phyloP scores from a whole-genome alignment of 2,329 filamentous ascomycete species.

The Microcera coccophila region DNA sequence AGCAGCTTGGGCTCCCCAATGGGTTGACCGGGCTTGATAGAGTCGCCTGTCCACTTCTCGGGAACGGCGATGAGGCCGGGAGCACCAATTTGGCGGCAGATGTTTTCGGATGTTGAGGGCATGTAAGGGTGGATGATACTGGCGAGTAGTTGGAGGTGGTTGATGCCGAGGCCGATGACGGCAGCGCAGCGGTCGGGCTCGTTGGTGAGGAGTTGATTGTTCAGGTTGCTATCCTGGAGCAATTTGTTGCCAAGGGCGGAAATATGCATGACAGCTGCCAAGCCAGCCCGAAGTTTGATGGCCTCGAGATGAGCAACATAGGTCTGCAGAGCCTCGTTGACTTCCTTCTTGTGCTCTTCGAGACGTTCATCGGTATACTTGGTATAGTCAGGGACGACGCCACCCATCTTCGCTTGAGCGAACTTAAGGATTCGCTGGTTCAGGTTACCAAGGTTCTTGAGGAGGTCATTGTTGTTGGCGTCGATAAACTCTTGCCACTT shows the following conservation, averaged over 20 bases:
- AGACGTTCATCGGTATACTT: constrained; percentile 54
- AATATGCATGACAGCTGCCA: constrained; percentile 63
- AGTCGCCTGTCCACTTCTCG: constrained; percentile 59
- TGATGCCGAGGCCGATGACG: constrained; percentile 74
- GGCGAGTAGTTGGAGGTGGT: constrained; percentile 78
- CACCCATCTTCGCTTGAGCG: constrained; percentile 70
- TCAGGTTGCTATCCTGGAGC: constrained; percentile 50
- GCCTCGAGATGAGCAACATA: constrained; percentile 67
- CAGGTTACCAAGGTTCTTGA: constrained; percentile 71
- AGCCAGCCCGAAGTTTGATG: constrained; percentile 65
- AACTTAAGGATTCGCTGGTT: constrained; percentile 73
- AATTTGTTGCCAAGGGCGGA: constrained; percentile 54
- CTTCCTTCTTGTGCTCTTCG: constrained; percentile 55
- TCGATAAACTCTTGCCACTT: constrained; percentile 81
- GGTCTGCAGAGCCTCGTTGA: constrained; percentile 61
- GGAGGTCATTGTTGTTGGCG: constrained; percentile 84
- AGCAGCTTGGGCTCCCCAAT: constrained; percentile 76
- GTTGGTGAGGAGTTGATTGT: constrained; percentile 53
- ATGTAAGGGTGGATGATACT: constrained; percentile 80
- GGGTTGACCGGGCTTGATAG: constrained; percentile 68
- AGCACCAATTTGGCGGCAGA: constrained; percentile 70
- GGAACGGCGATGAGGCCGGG: constrained; percentile 55
- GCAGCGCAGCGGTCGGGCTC: constrained; percentile 52
- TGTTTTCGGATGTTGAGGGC: constrained; percentile 70
- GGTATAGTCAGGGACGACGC: constrained; percentile 61